These are phyloP conservation scores for Lagerstroemia speciosa DNA, from an alignment of 345 rosid species.

Conservation along the genomic window DNA sequence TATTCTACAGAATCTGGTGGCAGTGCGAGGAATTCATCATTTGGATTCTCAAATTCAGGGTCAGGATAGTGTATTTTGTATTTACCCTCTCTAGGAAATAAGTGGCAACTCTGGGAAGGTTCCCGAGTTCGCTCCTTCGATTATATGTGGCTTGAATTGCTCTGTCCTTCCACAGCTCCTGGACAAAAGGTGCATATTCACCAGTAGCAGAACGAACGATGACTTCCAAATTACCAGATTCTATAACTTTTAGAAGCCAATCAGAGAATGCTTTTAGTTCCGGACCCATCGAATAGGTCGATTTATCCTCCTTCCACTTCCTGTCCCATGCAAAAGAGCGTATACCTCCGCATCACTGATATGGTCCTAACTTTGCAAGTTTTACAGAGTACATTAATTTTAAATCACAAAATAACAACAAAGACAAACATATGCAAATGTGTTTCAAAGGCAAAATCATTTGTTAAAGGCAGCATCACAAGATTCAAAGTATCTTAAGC, in stretches of 20 bases:
- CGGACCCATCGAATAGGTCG: conserved; percentile 37
- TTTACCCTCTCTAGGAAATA: conserved; percentile 83
- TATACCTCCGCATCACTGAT: background rate
- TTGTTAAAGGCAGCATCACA: too few species aligned
- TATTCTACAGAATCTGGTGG: background rate
- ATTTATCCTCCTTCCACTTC: conserved; percentile 23
- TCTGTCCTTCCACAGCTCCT: conserved; percentile 62
- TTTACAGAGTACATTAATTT: background rate
- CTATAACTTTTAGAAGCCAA: conserved; percentile 59
- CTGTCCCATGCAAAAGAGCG: conserved; percentile 15
- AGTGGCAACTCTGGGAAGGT: conserved; percentile 61
- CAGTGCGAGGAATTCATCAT: background rate
- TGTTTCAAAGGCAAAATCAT: too few species aligned
- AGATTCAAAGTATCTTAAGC: too few species aligned
- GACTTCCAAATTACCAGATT: conserved; percentile 63
- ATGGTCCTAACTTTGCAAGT: background rate
- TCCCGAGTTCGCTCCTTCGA: conserved; percentile 55
- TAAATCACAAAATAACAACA: background rate
- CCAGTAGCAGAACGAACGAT: conserved; percentile 51
- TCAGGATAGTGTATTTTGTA: conserved; percentile 2
- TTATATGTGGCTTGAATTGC: conserved; percentile 75
- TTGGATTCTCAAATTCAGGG: background rate
- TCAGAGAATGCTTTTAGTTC: conserved; percentile 58
- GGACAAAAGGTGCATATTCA: conserved; percentile 57
- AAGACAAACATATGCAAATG: too few species aligned